Evolutionary conservation across 23 red algal genomes (phyloP), one percentile per base, ranked within the genome.

Genomic region (Gracilaria gracilis): DNA sequence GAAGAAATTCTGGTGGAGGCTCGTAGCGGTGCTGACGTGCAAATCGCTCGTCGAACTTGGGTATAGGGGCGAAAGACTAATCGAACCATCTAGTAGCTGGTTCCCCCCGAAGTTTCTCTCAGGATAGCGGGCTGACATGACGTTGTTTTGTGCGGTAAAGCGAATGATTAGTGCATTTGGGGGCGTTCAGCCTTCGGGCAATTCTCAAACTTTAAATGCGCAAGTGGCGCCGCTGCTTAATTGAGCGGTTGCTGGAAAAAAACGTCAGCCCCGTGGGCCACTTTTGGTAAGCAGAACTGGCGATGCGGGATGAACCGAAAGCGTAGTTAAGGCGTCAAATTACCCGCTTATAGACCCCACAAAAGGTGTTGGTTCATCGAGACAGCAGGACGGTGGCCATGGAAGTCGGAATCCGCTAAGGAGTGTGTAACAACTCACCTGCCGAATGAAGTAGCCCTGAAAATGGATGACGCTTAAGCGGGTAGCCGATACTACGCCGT

Each of bases 11-110:
- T 81, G 77, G 77, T 81, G 49, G 77, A 81, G 77, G 77, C 77
- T 81, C 77, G 21, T 81, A 81, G 77, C 50, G 77, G 77, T 95
- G 80, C 93, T 95, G 93, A 95, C 93, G 93, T 93, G 88, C 93
- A 93, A 95, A 95, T 95, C 93, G 93, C 80, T 95, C 93, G 93
- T 95, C 81, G 73, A 79, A 95, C 88, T 95, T 95, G 93, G 88
- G 93, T 93, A 95, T 95, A 95, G 93, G 93, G 93, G 93, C 93
- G 93, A 95, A 92, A 95, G 93, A 93, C 94, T 93, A 75, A 91
- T 92, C 82, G 94, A 96, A 96, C 94, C 71, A 92, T 96, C 28
- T 81, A 39, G 53, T 61, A 62, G 32, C 50, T 61, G 77, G 49
- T 35, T 81, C 53, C 29, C 77, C 77, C 50, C 77, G 53, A 81